phyloP scores from a whole-genome alignment of 768 basidiomycete species.

The Hypsizygus marmoreus region DNA sequence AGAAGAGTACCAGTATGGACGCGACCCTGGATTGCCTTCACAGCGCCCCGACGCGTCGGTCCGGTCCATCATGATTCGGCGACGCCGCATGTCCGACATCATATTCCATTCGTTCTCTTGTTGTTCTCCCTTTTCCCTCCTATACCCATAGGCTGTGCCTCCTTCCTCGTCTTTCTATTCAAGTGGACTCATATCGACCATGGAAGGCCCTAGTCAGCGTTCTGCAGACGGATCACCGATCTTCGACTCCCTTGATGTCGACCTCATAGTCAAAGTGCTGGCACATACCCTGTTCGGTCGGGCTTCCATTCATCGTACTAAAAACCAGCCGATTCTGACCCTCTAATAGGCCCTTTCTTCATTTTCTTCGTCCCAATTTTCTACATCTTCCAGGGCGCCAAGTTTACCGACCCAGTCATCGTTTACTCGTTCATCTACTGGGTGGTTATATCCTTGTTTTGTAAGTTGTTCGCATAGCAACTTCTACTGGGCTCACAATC shows the following conservation, averaged over 20 bases:
- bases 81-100: neutral
- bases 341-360: conserved; percentile 76
- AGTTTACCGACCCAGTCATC: conserved; percentile 52
- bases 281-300: conserved; percentile 78
- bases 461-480: conserved; percentile 49
- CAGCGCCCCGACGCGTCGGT: too few relatives aligned
- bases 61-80: too few relatives aligned
- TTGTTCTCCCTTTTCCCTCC: neutral
- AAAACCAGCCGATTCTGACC: conserved; percentile 6
- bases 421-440: conserved; percentile 56
- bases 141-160: conserved; percentile 32
- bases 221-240: conserved; percentile 46
- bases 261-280: conserved; percentile 79
- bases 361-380: conserved; percentile 78
- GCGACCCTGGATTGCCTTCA: too few relatives aligned
- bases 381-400: conserved; percentile 69
- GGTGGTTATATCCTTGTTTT: conserved; percentile 59
- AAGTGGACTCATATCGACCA: conserved; percentile 15
- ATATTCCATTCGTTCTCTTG: neutral
- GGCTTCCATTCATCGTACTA: conserved; percentile 23
- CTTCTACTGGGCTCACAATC: neutral
- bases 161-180: conserved; percentile 6
- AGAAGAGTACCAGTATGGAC: too few relatives aligned
- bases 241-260: conserved; percentile 74
- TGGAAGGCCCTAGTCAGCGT: conserved; percentile 29